Evolutionary conservation across 2,329 filamentous ascomycete genomes (phyloP), one percentile per base, ranked within the genome.

Genomic region (Phaeomoniella chlamydospora): DNA sequence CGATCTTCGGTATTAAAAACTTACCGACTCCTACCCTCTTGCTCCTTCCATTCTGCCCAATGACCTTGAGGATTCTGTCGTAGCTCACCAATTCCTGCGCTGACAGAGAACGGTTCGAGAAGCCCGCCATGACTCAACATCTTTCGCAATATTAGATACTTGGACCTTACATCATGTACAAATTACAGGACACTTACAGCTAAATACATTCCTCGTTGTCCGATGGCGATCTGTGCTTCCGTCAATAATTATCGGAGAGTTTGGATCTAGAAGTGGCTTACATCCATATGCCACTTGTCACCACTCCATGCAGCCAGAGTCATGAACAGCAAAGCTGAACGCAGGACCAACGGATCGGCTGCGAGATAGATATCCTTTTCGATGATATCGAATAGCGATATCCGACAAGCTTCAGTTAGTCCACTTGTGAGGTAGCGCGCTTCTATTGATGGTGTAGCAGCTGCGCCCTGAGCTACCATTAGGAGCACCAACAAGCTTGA

Each of bases 271-370:
- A 15, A 15, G 3, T 19, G 10, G 40, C 44, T 41, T 40, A 46
- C 44, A 47, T 82, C 77, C 77, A 81, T 82, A 44, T 80, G 73
- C 76, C 77, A 81, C 55, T 81, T 81, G 53, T 82, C 77, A 32
- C 78, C 78, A 49, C 77, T 79, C 78, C 78, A 83, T 1, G 74
- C 74, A 5, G 76, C 77, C 16, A 80, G 65, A 2, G 77, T 67
- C 2, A 72, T 79, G 50, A 80, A 80, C 3, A 82, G 65, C 10
- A 82, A 58, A 0, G 77, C 77, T 33, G 74, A 75, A 29, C 76
- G 68, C 31, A 82, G 61, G 0, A 77, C 70, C 3, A 72, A 68
- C 0, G 72, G 71, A 48, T 82, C 75, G 2, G 73, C 70, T 10
- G 73, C 72, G 58, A 81, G 67, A 52, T 77, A 71, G 34, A 80